A percentile compares a stretch with the other conserved stretches of the same genome.
These are phyloP conservation scores for Gossypium davidsonii DNA, from an alignment of 441 rosid genomes.

Conservation along the genomic window DNA sequence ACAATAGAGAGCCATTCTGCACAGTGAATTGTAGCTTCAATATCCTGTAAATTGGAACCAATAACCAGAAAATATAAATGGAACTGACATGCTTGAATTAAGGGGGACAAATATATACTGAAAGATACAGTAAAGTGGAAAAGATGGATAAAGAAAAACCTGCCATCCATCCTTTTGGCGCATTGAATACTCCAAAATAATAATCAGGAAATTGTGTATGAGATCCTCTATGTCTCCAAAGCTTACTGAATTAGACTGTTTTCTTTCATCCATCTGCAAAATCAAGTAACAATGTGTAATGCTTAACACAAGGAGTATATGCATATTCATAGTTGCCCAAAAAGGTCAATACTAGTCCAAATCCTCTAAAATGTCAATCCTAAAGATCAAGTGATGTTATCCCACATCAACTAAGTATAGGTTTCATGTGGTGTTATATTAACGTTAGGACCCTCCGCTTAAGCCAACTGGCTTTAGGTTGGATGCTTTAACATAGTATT, in stretches of 20 bases:
- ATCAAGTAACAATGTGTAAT: slow-evolving; percentile 21
- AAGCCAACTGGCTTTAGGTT: not conserved
- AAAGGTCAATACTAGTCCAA: slow-evolving; percentile 4
- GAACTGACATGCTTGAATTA: slow-evolving; percentile 14
- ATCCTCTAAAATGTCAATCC: not conserved
- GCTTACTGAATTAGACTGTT: slow-evolving; percentile 45
- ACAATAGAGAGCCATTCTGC: slow-evolving; percentile 99
- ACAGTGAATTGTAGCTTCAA: slow-evolving; percentile 99
- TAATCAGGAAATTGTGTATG: slow-evolving; percentile 84
- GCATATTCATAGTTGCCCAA: not conserved
- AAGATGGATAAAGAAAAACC: slow-evolving; percentile 34
- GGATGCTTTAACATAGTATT: not conserved
- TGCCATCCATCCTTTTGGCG: slow-evolving; percentile 99
- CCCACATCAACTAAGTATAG: not conserved
- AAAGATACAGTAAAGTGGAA: slow-evolving; percentile 1
- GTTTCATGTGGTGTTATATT: not conserved
- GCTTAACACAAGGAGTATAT: not conserved
- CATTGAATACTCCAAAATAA: slow-evolving; percentile 96
- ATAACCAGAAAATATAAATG: slow-evolving; percentile 23
- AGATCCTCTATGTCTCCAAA: slow-evolving; percentile 84
- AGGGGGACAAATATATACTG: slow-evolving; percentile 17
- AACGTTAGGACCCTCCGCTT: not conserved
- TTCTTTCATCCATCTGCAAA: slow-evolving; percentile 63
- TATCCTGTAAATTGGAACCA: slow-evolving; percentile 64
- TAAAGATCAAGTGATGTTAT: not conserved